A percentile compares a stretch with the other conserved stretches of the same genome.
Evolutionary conservation across 345 rosid species (phyloP).

Genomic region (Arabidopsis thaliana): DNA sequence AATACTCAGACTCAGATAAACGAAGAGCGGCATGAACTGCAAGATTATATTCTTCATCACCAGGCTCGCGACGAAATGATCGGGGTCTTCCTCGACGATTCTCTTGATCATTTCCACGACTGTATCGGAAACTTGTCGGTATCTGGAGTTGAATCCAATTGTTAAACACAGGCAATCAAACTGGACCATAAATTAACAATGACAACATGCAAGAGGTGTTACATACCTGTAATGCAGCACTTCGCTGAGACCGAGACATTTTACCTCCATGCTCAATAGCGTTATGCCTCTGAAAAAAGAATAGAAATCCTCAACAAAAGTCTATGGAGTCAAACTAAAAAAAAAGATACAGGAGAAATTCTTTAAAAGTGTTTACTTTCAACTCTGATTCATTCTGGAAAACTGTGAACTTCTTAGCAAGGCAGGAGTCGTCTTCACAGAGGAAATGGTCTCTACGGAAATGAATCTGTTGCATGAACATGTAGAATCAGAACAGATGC

Average conservation of each 20-base stretch:
- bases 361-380: constrained; percentile 61
- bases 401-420: constrained; percentile 84
- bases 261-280: constrained; percentile 90
- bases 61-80: constrained; percentile 69
- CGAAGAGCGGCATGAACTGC: constrained; percentile 46
- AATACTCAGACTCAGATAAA: constrained; percentile 43
- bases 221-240: constrained; percentile 89
- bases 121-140: constrained; percentile 91
- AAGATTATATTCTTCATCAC: constrained; percentile 49
- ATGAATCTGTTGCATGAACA: constrained; percentile 67
- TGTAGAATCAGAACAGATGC: constrained; percentile 18
- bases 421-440: constrained; percentile 96
- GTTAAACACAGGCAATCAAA: constrained; percentile 24
- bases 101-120: constrained; percentile 52
- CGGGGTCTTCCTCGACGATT: constrained; percentile 78
- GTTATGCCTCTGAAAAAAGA: constrained; percentile 81
- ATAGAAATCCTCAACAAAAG: background rate
- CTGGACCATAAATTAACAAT: background rate
- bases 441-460: constrained; percentile 86
- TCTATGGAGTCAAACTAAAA: constrained; percentile 14
- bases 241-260: constrained; percentile 93
- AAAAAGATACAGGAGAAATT: background rate
- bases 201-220: background rate
- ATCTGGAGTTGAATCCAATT: constrained; percentile 52
- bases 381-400: constrained; percentile 86